A percentile compares a stretch with the other conserved stretches of the same genome.
phyloP scores from a whole-genome alignment of 163 green algal species.

The Scenedesmus sp. region DNA sequence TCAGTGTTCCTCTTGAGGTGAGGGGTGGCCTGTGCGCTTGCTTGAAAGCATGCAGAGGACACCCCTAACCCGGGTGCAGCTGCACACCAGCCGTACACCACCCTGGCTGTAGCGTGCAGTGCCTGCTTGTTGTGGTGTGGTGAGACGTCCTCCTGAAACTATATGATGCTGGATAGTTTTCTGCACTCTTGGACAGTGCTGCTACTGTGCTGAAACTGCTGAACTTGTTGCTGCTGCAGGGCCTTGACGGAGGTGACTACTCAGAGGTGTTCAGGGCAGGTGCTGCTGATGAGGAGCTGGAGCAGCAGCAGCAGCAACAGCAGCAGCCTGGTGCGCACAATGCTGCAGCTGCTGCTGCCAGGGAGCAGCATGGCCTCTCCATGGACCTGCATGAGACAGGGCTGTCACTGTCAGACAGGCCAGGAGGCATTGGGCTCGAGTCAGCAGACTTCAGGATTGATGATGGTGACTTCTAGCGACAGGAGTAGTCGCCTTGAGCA shows the following conservation, averaged over 20 bases:
- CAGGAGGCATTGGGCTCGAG: background rate
- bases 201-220: background rate
- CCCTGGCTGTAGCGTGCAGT: background rate
- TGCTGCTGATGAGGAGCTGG: background rate
- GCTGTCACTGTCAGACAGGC: background rate
- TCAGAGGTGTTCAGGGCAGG: constrained; percentile 5
- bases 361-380: background rate
- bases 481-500: background rate
- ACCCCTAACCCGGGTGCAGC: too few species aligned
- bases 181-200: background rate
- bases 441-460: constrained; percentile 29
- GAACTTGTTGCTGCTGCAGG: background rate
- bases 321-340: background rate
- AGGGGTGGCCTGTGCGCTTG: background rate
- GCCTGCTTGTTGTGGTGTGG: background rate
- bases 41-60: background rate
- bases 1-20: constrained; percentile 37
- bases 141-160: background rate
- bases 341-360: background rate
- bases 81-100: background rate
- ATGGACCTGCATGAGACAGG: constrained; percentile 15
- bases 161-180: too few species aligned
- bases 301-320: too few species aligned
- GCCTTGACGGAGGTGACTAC: background rate
- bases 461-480: constrained; percentile 29